These are phyloP conservation scores for Clavulina sp. DNA, from an alignment of 768 basidiomycete genomes.

Conservation along the genomic window DNA sequence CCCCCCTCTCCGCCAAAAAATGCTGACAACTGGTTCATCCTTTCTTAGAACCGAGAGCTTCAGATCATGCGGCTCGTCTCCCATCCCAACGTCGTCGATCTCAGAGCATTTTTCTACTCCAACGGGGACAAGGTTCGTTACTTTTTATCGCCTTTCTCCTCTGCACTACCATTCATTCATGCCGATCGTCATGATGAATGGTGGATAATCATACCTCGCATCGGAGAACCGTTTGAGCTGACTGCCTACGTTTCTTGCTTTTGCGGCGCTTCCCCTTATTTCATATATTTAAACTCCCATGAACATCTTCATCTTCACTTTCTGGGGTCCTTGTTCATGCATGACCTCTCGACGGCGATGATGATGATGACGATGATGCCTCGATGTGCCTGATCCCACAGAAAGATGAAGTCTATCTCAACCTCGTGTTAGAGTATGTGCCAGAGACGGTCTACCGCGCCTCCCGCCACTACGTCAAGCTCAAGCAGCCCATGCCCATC, in stretches of 20 bases:
- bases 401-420: slow-evolving; percentile 99
- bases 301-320: too few relatives aligned
- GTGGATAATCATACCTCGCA: too few relatives aligned
- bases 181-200: too few relatives aligned
- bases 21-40: too few relatives aligned
- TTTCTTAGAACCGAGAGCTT: slow-evolving; percentile 80
- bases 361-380: neutral
- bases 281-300: too few relatives aligned
- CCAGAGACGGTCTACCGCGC: slow-evolving; percentile 99
- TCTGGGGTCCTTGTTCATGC: too few relatives aligned
- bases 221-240: too few relatives aligned
- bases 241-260: too few relatives aligned
- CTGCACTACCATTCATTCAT: too few relatives aligned
- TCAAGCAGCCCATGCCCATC: slow-evolving; percentile 99
- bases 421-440: slow-evolving; percentile 97
- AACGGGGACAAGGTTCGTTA: slow-evolving; percentile 89
- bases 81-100: slow-evolving; percentile 96
- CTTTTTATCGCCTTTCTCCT: neutral
- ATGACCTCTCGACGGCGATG: neutral
- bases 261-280: too few relatives aligned
- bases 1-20: too few relatives aligned
- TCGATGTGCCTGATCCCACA: slow-evolving; percentile 20
- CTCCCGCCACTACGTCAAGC: slow-evolving; percentile 95
- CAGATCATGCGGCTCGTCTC: slow-evolving; percentile 96
- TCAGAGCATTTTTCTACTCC: slow-evolving; percentile 96